Conservation (phyloP, 192 early-diverging fungal species). For the Coemansia nantahalensis region DNA sequence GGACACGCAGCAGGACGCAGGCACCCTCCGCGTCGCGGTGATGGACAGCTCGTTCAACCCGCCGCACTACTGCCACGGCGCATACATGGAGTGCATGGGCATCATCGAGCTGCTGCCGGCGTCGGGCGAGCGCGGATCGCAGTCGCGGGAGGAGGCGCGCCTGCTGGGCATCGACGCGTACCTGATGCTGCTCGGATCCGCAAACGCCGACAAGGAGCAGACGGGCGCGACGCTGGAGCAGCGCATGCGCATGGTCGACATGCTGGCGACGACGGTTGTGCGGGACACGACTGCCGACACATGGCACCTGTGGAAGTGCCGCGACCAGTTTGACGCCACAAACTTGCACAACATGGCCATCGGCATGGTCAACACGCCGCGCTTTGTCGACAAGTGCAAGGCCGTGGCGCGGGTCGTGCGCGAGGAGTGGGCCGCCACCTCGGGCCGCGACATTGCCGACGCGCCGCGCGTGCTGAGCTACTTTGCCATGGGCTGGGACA, state of each 20-base stretch:
- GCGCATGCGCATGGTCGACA: constrained; percentile 71
- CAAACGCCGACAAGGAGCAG: constrained; percentile 70
- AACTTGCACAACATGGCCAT: constrained; percentile 52
- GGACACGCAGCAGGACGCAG: not conserved
- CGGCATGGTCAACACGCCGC: constrained; percentile 58
- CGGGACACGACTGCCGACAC: constrained; percentile 32
- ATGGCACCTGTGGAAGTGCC: constrained; percentile 44
- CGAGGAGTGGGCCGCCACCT: constrained; percentile 10
- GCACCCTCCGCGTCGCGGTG: constrained; percentile 46
- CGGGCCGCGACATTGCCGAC: not conserved
- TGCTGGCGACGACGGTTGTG: constrained; percentile 48
- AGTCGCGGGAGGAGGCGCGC: constrained; percentile 7
- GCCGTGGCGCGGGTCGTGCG: constrained; percentile 19
- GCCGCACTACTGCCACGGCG: constrained; percentile 55
- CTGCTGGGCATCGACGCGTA: constrained; percentile 57
- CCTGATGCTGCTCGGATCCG: constrained; percentile 61
- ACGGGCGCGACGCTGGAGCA: constrained; percentile 57
- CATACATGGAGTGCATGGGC: constrained; percentile 40
- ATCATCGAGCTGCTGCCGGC: constrained; percentile 17
- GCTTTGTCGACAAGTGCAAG: constrained; percentile 67
- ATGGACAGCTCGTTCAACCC: constrained; percentile 82
- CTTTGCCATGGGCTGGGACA: constrained; percentile 82
- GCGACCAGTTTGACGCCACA: constrained; percentile 26
- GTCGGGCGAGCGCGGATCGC: constrained; percentile 3
- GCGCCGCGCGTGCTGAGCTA: constrained; percentile 31